Percentiles rank a stretch among this genome's conserved stretches.
phyloP scores from a whole-genome alignment of 768 basidiomycete genomes.

The Leccinellum rugosiceps region DNA sequence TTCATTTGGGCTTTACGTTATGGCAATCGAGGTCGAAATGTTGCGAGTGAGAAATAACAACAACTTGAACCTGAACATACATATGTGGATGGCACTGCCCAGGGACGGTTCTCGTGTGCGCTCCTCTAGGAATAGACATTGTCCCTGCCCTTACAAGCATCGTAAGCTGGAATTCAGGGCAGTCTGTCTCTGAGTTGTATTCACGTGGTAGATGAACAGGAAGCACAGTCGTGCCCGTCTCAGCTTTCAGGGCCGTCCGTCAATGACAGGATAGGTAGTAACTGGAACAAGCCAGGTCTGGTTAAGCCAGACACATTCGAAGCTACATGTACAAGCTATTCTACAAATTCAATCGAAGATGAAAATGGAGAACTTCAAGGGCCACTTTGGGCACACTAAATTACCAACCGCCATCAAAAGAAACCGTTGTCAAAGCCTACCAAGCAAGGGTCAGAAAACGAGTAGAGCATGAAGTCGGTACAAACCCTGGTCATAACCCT shows the following conservation, averaged over 20 bases:
- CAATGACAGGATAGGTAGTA: background rate
- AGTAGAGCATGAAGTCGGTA: slow-evolving; percentile 1
- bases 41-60: background rate
- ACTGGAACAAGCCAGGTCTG: background rate
- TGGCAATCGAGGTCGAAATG: background rate
- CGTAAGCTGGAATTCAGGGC: background rate
- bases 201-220: too few species aligned
- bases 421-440: slow-evolving; percentile 26
- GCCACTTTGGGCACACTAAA: background rate
- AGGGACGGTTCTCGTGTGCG: background rate
- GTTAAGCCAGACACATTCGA: background rate
- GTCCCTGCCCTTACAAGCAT: background rate
- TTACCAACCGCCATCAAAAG: slow-evolving; percentile 9
- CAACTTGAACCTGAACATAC: too few species aligned
- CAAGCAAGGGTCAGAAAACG: slow-evolving; percentile 6
- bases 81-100: background rate
- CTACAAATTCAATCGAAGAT: slow-evolving; percentile 16
- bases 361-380: background rate
- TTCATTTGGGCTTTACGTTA: slow-evolving; percentile 7
- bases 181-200: background rate
- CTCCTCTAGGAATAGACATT: background rate
- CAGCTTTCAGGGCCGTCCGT: background rate
- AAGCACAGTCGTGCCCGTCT: background rate
- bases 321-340: background rate
- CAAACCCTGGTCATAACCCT: slow-evolving; percentile 37